Conservation (phyloP, 2,329 filamentous ascomycete genomes). For the Raffaelea albimanens region DNA sequence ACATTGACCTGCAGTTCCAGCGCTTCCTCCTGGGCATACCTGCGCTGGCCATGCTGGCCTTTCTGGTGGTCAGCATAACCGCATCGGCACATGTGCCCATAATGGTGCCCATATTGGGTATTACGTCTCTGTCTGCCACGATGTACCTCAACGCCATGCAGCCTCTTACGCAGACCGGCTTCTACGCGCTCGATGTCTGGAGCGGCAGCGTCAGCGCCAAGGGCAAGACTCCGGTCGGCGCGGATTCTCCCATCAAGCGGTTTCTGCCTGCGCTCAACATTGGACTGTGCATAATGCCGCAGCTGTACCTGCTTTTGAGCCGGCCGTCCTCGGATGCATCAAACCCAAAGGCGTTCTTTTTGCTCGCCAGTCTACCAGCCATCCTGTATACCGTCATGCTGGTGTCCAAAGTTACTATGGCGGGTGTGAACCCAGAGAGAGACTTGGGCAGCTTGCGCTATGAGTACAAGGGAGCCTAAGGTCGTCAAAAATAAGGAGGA, state of each 20-base stretch:
- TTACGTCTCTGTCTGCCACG: constrained; percentile 55
- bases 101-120: constrained; percentile 43
- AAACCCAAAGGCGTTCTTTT: constrained; percentile 20
- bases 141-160: constrained; percentile 51
- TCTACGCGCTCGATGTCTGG: constrained; percentile 38
- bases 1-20: constrained; percentile 49
- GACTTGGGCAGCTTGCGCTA: constrained; percentile 56
- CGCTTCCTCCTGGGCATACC: constrained; percentile 42
- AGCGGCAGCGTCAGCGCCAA: constrained; percentile 16
- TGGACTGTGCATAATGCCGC: constrained; percentile 43
- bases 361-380: constrained; percentile 40
- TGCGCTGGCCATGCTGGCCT: constrained; percentile 23
- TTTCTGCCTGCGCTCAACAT: constrained; percentile 54
- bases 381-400: constrained; percentile 53
- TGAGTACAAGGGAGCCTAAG: constrained; percentile 57
- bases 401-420: constrained; percentile 55
- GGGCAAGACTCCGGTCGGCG: background rate
- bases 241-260: constrained; percentile 36
- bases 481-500: no score
- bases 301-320: constrained; percentile 28
- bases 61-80: constrained; percentile 21
- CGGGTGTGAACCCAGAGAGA: constrained; percentile 56
- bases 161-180: constrained; percentile 44
- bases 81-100: constrained; percentile 10
- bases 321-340: constrained; percentile 16